These are phyloP conservation scores for Leptodermis oblonga DNA, from an alignment of 257 asterid genomes.

Conservation along the genomic window DNA sequence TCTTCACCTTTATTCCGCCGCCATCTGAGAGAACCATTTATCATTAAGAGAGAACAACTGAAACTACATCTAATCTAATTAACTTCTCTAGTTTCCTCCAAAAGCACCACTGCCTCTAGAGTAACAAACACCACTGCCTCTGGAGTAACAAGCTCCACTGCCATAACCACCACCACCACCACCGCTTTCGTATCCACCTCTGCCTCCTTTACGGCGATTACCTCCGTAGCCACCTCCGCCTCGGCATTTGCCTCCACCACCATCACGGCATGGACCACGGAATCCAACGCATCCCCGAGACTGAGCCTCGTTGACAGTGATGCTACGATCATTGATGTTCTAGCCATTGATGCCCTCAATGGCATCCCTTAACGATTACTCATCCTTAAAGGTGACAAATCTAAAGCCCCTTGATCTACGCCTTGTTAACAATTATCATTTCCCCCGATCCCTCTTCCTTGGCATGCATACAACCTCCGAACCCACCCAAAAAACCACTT, in stretches of 20 bases:
- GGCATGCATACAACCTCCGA: too few relatives aligned
- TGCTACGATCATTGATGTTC: conserved; percentile 9
- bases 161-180: background rate
- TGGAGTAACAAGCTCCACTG: background rate
- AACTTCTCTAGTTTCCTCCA: background rate
- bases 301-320: conserved; percentile 17
- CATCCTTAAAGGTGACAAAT: conserved; percentile 9
- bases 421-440: too few relatives aligned
- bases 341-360: conserved; percentile 17
- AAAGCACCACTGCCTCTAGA: background rate
- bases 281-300: conserved; percentile 8
- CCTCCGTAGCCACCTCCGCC: background rate
- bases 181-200: background rate
- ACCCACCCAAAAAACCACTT: too few relatives aligned
- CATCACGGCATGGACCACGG: background rate
- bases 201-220: too few relatives aligned
- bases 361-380: background rate
- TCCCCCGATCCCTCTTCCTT: too few relatives aligned
- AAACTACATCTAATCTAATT: background rate
- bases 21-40: too few relatives aligned
- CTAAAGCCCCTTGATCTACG: conserved; percentile 2
- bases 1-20: too few relatives aligned
- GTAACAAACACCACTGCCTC: background rate
- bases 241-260: background rate
- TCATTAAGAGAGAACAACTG: background rate